Conservation (phyloP, 495 filamentous ascomycete species). For the Staphylotrichum longicolle region DNA sequence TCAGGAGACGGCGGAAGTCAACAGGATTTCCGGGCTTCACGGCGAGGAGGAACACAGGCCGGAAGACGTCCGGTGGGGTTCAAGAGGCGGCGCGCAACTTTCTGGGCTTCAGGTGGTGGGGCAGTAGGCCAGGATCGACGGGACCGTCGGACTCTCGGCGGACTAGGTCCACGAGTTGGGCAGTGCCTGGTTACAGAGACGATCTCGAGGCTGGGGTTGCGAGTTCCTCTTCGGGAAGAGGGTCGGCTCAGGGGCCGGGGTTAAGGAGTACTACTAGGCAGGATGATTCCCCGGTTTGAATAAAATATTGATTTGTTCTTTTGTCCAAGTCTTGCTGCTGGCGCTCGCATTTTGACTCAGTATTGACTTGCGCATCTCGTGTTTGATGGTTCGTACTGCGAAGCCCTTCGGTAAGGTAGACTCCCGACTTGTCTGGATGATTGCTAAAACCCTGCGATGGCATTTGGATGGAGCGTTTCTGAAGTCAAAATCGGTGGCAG, state of each 20-base stretch:
- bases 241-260: background rate
- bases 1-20: constrained; percentile 47
- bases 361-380: background rate
- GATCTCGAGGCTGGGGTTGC: constrained; percentile 11
- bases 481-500: too few relatives aligned
- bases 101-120: constrained; percentile 45
- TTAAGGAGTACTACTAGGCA: constrained; percentile 7
- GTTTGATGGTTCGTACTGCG: too few relatives aligned
- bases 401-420: too few relatives aligned
- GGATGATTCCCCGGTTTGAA: constrained; percentile 15
- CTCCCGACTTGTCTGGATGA: too few relatives aligned
- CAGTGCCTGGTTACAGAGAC: constrained; percentile 15
- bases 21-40: constrained; percentile 56
- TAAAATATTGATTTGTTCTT: background rate
- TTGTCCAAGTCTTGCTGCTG: background rate
- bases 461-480: too few relatives aligned
- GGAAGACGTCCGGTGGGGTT: constrained; percentile 34
- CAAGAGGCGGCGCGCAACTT: constrained; percentile 41
- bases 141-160: constrained; percentile 7
- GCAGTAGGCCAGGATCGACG: constrained; percentile 14
- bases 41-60: constrained; percentile 35
- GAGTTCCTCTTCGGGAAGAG: background rate
- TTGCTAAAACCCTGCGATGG: too few relatives aligned
- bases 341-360: background rate
- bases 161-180: constrained; percentile 1